These are phyloP conservation scores for Claviceps lovelessii DNA, from an alignment of 2,329 filamentous ascomycete species.

Conservation along the genomic window DNA sequence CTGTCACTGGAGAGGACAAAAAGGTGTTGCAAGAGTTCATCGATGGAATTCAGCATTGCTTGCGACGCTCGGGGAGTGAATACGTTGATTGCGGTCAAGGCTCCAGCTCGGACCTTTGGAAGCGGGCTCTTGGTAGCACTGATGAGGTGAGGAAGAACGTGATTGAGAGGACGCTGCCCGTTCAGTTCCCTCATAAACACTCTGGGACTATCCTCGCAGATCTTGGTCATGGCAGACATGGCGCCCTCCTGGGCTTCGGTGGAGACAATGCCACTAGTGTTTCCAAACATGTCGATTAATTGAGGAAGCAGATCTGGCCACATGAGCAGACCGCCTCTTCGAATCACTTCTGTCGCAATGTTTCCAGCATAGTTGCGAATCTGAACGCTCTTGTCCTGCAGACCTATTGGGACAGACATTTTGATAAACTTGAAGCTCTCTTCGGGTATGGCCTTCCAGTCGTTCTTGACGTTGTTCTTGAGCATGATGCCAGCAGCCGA, in stretches of 20 bases:
- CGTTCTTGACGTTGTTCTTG: conserved; percentile 76
- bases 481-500: conserved; percentile 85
- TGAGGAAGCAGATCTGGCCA: conserved; percentile 88
- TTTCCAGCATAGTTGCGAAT: conserved; percentile 84
- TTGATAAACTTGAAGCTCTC: conserved; percentile 64
- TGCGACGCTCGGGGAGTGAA: conserved; percentile 78
- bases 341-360: conserved; percentile 84
- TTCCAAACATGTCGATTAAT: conserved; percentile 63
- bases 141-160: conserved; percentile 81
- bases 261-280: conserved; percentile 52
- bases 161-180: conserved; percentile 73
- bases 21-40: conserved; percentile 66
- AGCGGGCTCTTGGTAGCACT: conserved; percentile 67
- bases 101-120: conserved; percentile 63
- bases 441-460: conserved; percentile 63
- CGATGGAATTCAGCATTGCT: conserved; percentile 66
- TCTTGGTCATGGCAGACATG: conserved; percentile 84
- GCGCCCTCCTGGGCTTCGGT: conserved; percentile 75
- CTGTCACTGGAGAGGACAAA: conserved; percentile 68
- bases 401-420: conserved; percentile 58
- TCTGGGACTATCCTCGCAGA: conserved; percentile 90
- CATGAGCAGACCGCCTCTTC: conserved; percentile 66
- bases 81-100: conserved; percentile 76
- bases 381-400: conserved; percentile 69
- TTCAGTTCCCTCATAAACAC: conserved; percentile 76